Base-by-base conservation (phyloP, 2,329 filamentous ascomycete genomes). In the Colletotrichum tamarilloi region DNA sequence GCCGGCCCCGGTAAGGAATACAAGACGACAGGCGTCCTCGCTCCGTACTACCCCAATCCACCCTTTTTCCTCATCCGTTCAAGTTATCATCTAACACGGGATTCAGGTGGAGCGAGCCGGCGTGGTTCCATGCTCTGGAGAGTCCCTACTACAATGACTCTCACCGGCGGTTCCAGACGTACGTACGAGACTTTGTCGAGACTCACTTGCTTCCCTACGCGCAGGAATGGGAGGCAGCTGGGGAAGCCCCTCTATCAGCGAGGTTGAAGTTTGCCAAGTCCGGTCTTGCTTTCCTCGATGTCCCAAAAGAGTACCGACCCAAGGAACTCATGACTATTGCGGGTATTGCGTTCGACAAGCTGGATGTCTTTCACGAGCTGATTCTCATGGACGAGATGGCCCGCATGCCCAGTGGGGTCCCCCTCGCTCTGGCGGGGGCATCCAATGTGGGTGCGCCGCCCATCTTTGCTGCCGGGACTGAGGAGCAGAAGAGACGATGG, bases 381-480 rank as follows among this genome's bases (percentile, higher is more conserved):
- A 84, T 91, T 56, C 80, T 87, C 56, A 85, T 83, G 4, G 90
- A 92, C 79, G 90, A 92, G 79, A 78, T 86, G 16, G 85, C 85
- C 3, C 84, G 90, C 5, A 83, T 90, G 35, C 89, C 86, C 9
- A 88, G 87, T 72, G 88, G 91, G 9, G 89, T 92, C 2, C 81
- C 85, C 4, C 89, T 87, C 77, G 88, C 87, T 1, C 82, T 93
- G 12, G 87, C 85, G 2, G 90, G 90, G 28, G 91, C 87, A 0
- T 90, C 89, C 53, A 84, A 85, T 1, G 93, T 93, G 76, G 92
- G 92, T 0, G 86, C 87, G 30, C 91, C 92, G 5, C 92, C 92
- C 0, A 84, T 93, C 58, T 85, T 92, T n/a, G 85, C 88, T 62
- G 89, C 90, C 76, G 92, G 92, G 1, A 92, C 86, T 0, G 81